Evolutionary conservation across 441 rosid genomes (phyloP).

Genomic region (Populus trichocarpa): DNA sequence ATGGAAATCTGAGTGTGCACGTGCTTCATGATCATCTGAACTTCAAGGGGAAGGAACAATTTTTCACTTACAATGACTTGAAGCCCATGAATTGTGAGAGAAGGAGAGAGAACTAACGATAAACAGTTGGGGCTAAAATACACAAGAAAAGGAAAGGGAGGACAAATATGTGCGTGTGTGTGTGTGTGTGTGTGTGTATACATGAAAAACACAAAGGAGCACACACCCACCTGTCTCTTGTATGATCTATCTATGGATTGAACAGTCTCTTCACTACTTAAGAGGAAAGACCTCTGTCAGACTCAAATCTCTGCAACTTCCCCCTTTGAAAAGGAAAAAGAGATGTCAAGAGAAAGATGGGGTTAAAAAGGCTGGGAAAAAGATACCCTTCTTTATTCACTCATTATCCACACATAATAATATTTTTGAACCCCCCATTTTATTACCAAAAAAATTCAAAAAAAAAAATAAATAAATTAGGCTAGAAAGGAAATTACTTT

Average conservation of each 20-base stretch:
- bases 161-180: background rate
- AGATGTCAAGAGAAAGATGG: slow-evolving; percentile 30
- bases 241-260: slow-evolving; percentile 29
- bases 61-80: slow-evolving; percentile 28
- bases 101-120: slow-evolving; percentile 14
- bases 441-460: background rate
- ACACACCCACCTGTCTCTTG: slow-evolving; percentile 11
- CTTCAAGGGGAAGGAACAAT: slow-evolving; percentile 37
- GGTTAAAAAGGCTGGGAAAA: slow-evolving; percentile 39
- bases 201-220: slow-evolving; percentile 1
- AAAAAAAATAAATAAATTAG: background rate
- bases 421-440: background rate
- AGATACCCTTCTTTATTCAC: slow-evolving; percentile 61
- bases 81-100: slow-evolving; percentile 19
- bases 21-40: slow-evolving; percentile 65
- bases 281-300: slow-evolving; percentile 49
- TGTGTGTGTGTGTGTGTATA: too few species aligned
- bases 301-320: slow-evolving; percentile 63
- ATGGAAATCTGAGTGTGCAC: slow-evolving; percentile 62
- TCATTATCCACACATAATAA: slow-evolving; percentile 31
- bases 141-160: background rate
- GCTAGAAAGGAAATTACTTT: background rate
- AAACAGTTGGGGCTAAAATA: slow-evolving; percentile 17
- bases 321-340: slow-evolving; percentile 29
- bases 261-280: slow-evolving; percentile 22